Evolutionary conservation across 225 moss, liverwort and hornwort species (phyloP).

Genomic region (Takakia lepidozioides): DNA sequence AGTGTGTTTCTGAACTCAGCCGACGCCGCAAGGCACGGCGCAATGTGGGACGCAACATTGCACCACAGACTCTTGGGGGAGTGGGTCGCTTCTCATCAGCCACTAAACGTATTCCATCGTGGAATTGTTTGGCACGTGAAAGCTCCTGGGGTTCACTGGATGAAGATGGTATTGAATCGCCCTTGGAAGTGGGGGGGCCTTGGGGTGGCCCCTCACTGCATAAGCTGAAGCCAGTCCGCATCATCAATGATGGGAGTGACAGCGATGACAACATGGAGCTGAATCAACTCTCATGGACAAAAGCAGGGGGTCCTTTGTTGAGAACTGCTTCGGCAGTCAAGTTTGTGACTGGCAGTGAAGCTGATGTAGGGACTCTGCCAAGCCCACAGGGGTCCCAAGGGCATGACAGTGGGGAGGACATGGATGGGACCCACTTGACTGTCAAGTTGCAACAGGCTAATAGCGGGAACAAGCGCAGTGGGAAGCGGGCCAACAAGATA

Average conservation of each 20-base stretch:
- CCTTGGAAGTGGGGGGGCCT: slow-evolving; percentile 66
- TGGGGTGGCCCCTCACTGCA: slow-evolving; percentile 92
- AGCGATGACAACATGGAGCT: slow-evolving; percentile 77
- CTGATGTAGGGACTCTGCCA: slow-evolving; percentile 18
- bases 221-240: slow-evolving; percentile 49
- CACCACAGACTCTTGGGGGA: slow-evolving; percentile 34
- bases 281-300: slow-evolving; percentile 75
- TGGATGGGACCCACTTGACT: slow-evolving; percentile 28
- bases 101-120: slow-evolving; percentile 83
- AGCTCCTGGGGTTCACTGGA: slow-evolving; percentile 87
- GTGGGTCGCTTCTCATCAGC: slow-evolving; percentile 22
- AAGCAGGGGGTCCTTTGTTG: slow-evolving; percentile 90
- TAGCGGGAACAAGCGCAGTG: slow-evolving; percentile 51
- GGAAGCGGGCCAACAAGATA: slow-evolving; percentile 75
- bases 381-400: slow-evolving; percentile 33
- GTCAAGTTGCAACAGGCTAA: slow-evolving; percentile 17
- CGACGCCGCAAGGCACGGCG: slow-evolving; percentile 72
- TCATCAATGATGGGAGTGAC: slow-evolving; percentile 64
- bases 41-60: slow-evolving; percentile 49
- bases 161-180: slow-evolving; percentile 53
- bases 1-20: slow-evolving; percentile 83
- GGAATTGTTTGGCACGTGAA: slow-evolving; percentile 80
- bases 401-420: slow-evolving; percentile 58
- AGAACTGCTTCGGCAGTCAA: slow-evolving; percentile 79
- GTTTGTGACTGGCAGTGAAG: slow-evolving; percentile 57